Evolutionary conservation across 2,329 filamentous ascomycete genomes (phyloP).

Genomic region (Fusarium nanum): DNA sequence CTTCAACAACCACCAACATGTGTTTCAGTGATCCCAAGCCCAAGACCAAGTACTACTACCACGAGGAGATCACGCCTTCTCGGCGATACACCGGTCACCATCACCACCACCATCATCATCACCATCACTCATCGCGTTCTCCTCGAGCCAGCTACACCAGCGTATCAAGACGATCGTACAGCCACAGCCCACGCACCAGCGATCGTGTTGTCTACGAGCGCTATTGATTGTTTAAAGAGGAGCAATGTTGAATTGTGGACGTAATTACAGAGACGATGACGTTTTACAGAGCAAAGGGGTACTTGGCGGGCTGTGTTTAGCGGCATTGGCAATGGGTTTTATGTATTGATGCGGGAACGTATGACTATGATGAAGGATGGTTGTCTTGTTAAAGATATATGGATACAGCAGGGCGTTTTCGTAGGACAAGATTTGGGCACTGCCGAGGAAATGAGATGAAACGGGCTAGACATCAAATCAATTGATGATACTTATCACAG

Average conservation of each 20-base stretch:
- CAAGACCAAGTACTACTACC: constrained; percentile 65
- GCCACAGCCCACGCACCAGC: constrained; percentile 58
- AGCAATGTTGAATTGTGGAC: neutral
- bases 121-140: constrained; percentile 50
- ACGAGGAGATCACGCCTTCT: constrained; percentile 64
- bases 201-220: constrained; percentile 47
- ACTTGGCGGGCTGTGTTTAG: constrained; percentile 30
- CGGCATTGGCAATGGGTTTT: constrained; percentile 33
- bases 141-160: constrained; percentile 59
- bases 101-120: constrained; percentile 52
- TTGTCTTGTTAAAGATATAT: constrained; percentile 8
- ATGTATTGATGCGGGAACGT: constrained; percentile 24
- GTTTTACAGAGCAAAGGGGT: constrained; percentile 16
- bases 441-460: neutral
- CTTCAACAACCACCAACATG: constrained; percentile 54
- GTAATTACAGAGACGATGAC: constrained; percentile 24
- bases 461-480: constrained; percentile 6
- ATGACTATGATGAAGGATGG: constrained; percentile 8
- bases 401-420: constrained; percentile 27
- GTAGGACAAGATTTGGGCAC: constrained; percentile 1
- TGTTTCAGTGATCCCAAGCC: constrained; percentile 61
- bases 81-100: constrained; percentile 54
- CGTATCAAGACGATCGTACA: constrained; percentile 53
- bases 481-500: neutral
- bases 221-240: constrained; percentile 11